These are phyloP conservation scores for Dactylella cylindrospora DNA, from an alignment of 2,329 filamentous ascomycete genomes.

Conservation along the genomic window DNA sequence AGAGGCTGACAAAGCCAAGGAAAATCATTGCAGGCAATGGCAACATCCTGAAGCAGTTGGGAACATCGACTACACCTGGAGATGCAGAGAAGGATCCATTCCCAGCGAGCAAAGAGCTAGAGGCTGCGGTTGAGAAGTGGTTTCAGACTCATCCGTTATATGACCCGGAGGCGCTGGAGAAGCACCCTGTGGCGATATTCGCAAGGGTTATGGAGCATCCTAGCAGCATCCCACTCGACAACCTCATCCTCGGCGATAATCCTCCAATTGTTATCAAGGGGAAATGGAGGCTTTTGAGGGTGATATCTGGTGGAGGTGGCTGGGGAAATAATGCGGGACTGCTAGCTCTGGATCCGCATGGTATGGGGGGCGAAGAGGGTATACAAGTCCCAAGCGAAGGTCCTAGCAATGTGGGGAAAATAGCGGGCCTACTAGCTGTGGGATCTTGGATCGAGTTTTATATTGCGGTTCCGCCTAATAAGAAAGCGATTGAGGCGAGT, in stretches of 20 bases:
- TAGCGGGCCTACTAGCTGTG: too few relatives aligned
- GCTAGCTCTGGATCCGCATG: slow-evolving; percentile 73
- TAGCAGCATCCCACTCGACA: too few relatives aligned
- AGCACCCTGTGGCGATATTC: slow-evolving; percentile 18
- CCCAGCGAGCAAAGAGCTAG: slow-evolving; percentile 72
- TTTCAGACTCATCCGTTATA: slow-evolving; percentile 54
- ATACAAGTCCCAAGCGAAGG: slow-evolving; percentile 7
- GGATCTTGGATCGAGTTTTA: slow-evolving; percentile 15
- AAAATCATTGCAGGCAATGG: slow-evolving; percentile 68
- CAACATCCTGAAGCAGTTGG: slow-evolving; percentile 72
- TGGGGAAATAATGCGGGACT: slow-evolving; percentile 81
- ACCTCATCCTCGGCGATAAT: background rate
- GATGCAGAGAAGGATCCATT: slow-evolving; percentile 53
- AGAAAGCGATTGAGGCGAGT: background rate
- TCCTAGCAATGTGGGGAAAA: too few relatives aligned
- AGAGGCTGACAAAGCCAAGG: slow-evolving; percentile 65
- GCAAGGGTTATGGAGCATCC: slow-evolving; percentile 6
- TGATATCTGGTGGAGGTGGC: slow-evolving; percentile 67
- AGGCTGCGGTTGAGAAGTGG: slow-evolving; percentile 63
- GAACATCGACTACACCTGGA: slow-evolving; percentile 50
- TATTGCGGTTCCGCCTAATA: background rate
- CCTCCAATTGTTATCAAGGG: slow-evolving; percentile 29
- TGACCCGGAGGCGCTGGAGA: slow-evolving; percentile 3
- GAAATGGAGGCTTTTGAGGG: slow-evolving; percentile 50
- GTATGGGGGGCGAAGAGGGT: slow-evolving; percentile 13